These are phyloP conservation scores for Neonectria coccinea DNA, from an alignment of 2,329 filamentous ascomycete species.

Conservation along the genomic window DNA sequence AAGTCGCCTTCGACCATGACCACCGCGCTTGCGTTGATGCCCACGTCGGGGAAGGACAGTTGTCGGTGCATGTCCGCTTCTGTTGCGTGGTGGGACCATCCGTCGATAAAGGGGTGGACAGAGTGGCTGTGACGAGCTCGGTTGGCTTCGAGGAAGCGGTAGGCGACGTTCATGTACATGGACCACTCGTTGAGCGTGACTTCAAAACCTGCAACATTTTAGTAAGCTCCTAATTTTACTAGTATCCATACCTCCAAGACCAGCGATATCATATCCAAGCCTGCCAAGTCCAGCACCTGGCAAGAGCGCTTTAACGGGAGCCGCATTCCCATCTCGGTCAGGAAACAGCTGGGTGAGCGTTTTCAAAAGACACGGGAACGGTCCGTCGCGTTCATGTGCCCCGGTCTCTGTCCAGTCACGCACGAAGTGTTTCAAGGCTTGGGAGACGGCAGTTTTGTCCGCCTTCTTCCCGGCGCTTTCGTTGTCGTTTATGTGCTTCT, in stretches of 20 bases:
- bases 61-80: slow-evolving; percentile 59
- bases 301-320: slow-evolving; percentile 56
- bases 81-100: slow-evolving; percentile 67
- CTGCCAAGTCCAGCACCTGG: slow-evolving; percentile 66
- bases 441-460: slow-evolving; percentile 62
- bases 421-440: slow-evolving; percentile 68
- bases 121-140: slow-evolving; percentile 40
- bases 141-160: slow-evolving; percentile 59
- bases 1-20: slow-evolving; percentile 69
- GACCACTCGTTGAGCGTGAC: slow-evolving; percentile 70
- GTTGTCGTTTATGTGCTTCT: slow-evolving; percentile 54
- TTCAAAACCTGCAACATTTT: slow-evolving; percentile 54
- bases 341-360: slow-evolving; percentile 51
- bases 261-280: slow-evolving; percentile 63
- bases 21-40: slow-evolving; percentile 51
- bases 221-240: neutral
- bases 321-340: slow-evolving; percentile 17
- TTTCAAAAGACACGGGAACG: slow-evolving; percentile 54
- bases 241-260: slow-evolving; percentile 50
- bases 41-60: slow-evolving; percentile 59
- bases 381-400: slow-evolving; percentile 56
- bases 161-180: slow-evolving; percentile 67
- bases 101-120: slow-evolving; percentile 65
- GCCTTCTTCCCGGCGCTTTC: slow-evolving; percentile 53
- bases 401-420: slow-evolving; percentile 67